Base-by-base conservation (phyloP, 1,139 yeast genomes). In the Pichia sp. region DNA sequence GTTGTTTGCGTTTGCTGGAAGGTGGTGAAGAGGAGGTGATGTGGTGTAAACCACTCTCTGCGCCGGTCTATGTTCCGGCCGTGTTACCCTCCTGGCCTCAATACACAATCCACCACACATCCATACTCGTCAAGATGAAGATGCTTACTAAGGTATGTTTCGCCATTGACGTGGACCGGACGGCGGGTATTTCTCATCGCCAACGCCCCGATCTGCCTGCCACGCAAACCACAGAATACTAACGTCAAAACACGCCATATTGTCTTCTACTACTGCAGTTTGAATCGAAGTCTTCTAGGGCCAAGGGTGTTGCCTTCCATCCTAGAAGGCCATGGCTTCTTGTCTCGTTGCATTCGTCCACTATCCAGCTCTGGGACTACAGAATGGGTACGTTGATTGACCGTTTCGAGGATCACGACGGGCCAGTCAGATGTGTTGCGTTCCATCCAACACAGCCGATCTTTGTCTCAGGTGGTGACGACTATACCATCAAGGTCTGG, bases 381-480 rank as follows among this genome's bases (percentile, higher is more conserved):
- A 85, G 99, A 69, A 95, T 95, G 99, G 99, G 99, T 49, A 90
- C 98, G 2, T 76, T 95, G 67, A 85, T 95, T 70, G 99, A 92
- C 71, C 81, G 97, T 57, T 95, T 90, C 68, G 99, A 95, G 72
- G 99, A 93, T 64, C 99, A 95, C 69, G 97, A 89, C 65, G 99
- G 99, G 31, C 98, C 99, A 6, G 99, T 95, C 38, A 83, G 99
- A 73, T 85, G 93, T 60, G 89, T 95, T 49, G 93, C 85, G 69
- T 93, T 95, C 79, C 99, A 95, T 72, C 97, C 97, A 57, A 90
- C 98, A 5, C 99, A 95, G 72, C 98, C 98, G 38, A 78, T 95
- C 59, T 93, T 95, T 71, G 99, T 85, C 40, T 90, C 97, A 15
- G 96, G 98, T 62, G 97, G 97, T 70, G 99, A 95, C 70, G 99